A percentile compares a stretch with the other conserved stretches of the same genome.
These are phyloP conservation scores for Lipomyces yarrowii DNA, from an alignment of 1,139 yeast species.

Conservation along the genomic window DNA sequence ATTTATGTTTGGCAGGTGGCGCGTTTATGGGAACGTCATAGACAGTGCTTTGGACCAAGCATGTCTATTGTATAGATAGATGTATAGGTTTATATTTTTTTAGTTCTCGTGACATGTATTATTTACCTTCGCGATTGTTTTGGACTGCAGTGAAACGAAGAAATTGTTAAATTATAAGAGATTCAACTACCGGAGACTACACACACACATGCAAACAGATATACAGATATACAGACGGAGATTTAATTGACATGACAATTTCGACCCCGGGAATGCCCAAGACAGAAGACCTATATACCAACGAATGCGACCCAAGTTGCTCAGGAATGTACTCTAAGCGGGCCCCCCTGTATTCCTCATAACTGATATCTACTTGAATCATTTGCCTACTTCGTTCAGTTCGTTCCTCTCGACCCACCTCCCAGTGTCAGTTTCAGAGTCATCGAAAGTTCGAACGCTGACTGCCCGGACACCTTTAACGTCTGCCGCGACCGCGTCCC, in stretches of 20 bases:
- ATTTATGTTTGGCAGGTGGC: slow-evolving; percentile 91
- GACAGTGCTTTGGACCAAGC: not conserved
- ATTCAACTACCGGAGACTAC: not conserved
- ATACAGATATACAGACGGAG: not conserved
- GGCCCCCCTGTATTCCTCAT: not conserved
- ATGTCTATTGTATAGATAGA: not conserved
- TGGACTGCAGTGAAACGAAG: not conserved
- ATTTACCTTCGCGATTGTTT: not conserved
- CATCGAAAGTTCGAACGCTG: slow-evolving; percentile 22
- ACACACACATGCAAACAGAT: not conserved
- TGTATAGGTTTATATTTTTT: not conserved
- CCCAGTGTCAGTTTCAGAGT: slow-evolving; percentile 11
- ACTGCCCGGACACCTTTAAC: slow-evolving; percentile 18
- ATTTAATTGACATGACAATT: not conserved
- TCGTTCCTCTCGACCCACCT: slow-evolving; percentile 19
- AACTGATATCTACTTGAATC: not conserved
- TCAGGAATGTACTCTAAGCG: not conserved
- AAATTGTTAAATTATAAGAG: not conserved
- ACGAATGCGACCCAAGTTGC: not conserved
- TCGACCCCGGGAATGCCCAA: not conserved
- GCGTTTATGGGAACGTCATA: slow-evolving; percentile 49
- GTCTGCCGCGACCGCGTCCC: slow-evolving; percentile 11
- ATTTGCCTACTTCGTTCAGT: slow-evolving; percentile 3
- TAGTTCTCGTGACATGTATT: not conserved
- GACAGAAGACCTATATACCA: not conserved